phyloP scores from a whole-genome alignment of 768 basidiomycete genomes.

The Suillus occidentalis region DNA sequence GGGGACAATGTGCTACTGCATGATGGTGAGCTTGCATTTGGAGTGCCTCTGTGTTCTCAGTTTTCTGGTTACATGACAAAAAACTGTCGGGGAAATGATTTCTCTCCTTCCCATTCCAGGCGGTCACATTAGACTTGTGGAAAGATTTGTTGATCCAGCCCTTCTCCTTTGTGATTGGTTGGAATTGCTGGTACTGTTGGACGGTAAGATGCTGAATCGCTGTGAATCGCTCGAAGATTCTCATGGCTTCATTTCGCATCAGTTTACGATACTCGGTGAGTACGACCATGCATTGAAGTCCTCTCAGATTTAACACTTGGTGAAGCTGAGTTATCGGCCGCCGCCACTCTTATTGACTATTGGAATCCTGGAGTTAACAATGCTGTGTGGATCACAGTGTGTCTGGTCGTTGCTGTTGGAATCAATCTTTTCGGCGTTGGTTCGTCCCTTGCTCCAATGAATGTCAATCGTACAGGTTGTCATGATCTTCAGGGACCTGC shows the following conservation, averaged over 20 bases:
- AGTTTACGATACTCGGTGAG: background rate
- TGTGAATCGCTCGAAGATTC: background rate
- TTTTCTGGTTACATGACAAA: background rate
- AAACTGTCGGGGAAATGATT: background rate
- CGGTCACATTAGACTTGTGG: background rate
- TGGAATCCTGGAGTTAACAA: background rate
- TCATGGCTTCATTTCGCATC: background rate
- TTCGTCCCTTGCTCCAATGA: background rate
- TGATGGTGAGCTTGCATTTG: background rate
- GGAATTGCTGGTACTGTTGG: conserved; percentile 1
- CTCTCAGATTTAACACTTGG: background rate
- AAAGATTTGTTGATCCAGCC: background rate
- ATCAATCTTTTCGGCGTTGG: background rate
- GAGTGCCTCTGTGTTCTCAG: background rate
- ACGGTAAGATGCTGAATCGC: background rate
- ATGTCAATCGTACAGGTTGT: background rate
- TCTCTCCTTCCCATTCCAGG: background rate
- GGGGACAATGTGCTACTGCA: background rate
- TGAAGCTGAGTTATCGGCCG: background rate
- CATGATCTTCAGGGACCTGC: background rate
- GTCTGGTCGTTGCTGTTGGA: background rate
- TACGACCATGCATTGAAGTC: background rate
- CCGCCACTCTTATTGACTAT: background rate
- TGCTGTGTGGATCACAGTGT: background rate
- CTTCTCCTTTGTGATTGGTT: background rate